Base-by-base conservation (phyloP, 805 yeast genomes). In the Ogataea parapolymorpha region DNA sequence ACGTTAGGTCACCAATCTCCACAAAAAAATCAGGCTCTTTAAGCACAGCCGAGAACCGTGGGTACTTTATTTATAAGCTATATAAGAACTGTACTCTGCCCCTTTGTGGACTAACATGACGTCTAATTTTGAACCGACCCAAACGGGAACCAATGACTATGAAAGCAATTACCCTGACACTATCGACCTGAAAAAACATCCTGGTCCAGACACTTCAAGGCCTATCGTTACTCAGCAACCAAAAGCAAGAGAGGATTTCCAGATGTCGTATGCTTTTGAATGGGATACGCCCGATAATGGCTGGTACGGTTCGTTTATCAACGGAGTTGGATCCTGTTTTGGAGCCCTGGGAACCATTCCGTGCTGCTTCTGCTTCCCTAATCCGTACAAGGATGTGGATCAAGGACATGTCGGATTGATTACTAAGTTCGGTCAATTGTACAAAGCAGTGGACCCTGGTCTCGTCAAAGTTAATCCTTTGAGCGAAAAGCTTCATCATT, bases 331-430 rank as follows among this genome's bases (percentile, higher is more conserved):
- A 26, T 40, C 37, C 9, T 43, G 65, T 26, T 67, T 75, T 51
- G 88, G 88, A 26, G 51, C 59, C 4, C 60, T 72, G 39, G 85
- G 85, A 37, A 59, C 72, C 18, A 65, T 75, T 51, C 81, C 87
- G 4, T 63, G 73, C 49, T 80, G 74, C 52, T 54, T 69, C 38
- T 78, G 83, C 54, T 70, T 67, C 49, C 59, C 72, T 7, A 80
- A 79, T 55, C 86, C 86, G 7, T 82, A 75, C 64, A 66, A 71
- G 51, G 65, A 69, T 26, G 84, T 82, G 20, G 58, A 70, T 20
- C 85, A 82, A 62, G 89, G 89, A 55, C 66, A 74, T 44, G 87
- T 82, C 41, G 89, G 88, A 11, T 68, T 82, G 42, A 67, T 82
- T 37, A 81, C 83, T 39, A 71, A 73, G 28, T 82, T 80, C 55